Evolutionary conservation across 257 asterid species (phyloP).

Genomic region (Galeopsis tetrahit): DNA sequence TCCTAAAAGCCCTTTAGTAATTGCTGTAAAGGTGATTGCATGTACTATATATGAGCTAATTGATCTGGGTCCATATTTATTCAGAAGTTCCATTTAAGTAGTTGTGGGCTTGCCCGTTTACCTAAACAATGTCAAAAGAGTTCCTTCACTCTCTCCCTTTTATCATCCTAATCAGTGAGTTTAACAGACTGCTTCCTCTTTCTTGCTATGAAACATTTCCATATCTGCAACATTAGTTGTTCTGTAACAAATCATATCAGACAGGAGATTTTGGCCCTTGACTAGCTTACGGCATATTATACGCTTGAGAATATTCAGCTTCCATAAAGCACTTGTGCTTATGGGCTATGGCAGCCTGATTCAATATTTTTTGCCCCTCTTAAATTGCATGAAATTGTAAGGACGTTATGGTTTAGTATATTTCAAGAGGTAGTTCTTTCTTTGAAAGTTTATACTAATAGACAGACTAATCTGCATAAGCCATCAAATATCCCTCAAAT

Average conservation of each 20-base stretch:
- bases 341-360: background rate
- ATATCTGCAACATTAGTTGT: background rate
- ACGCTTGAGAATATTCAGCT: background rate
- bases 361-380: background rate
- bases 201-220: background rate
- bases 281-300: background rate
- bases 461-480: too few relatives aligned
- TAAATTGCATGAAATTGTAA: background rate
- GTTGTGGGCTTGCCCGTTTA: background rate
- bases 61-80: background rate
- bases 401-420: background rate
- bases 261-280: background rate
- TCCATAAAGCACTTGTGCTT: background rate
- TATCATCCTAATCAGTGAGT: constrained; percentile 5
- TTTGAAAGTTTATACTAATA: too few relatives aligned
- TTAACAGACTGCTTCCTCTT: background rate
- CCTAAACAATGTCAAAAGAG: background rate
- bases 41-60: background rate
- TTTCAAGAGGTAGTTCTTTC: background rate
- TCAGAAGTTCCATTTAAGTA: background rate
- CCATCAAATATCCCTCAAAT: too few relatives aligned
- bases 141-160: background rate
- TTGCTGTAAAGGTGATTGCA: background rate
- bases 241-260: background rate
- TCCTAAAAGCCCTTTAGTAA: background rate